Percentiles rank a stretch among this genome's conserved stretches.
phyloP scores from a whole-genome alignment of 148 eudicot genomes.

The Chenopodium album region DNA sequence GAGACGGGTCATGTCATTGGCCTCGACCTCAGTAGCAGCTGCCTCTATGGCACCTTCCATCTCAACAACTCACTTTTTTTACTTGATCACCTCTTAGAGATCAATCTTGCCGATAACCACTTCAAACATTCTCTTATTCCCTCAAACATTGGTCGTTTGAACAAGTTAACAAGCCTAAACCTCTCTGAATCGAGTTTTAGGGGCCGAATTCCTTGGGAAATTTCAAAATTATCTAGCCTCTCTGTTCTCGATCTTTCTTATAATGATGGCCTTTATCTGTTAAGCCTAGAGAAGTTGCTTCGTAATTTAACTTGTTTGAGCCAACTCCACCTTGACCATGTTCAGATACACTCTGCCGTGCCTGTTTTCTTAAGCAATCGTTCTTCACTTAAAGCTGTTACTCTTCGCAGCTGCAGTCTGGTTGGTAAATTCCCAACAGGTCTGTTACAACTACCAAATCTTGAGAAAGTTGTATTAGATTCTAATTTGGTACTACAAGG shows the following conservation, averaged over 20 bases:
- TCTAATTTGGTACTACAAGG: constrained; percentile 5
- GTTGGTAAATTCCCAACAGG: no score
- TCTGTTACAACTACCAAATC: no score
- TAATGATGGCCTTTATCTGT: not conserved
- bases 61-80: constrained; percentile 16
- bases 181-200: constrained; percentile 28
- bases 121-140: constrained; percentile 35
- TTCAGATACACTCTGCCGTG: constrained; percentile 25
- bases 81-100: constrained; percentile 32
- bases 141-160: constrained; percentile 1
- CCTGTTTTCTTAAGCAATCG: constrained; percentile 23
- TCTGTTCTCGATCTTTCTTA: constrained; percentile 17
- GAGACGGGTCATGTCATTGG: no score
- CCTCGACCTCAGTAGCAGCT: not conserved
- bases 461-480: not conserved
- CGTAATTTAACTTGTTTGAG: constrained; percentile 3
- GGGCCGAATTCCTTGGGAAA: constrained; percentile 28
- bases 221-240: constrained; percentile 24
- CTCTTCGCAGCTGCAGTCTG: not conserved
- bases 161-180: constrained; percentile 20
- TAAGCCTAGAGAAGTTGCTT: not conserved
- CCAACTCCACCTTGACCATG: not conserved
- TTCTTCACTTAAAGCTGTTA: not conserved
- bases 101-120: constrained; percentile 30
- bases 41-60: constrained; percentile 26